Conservation (phyloP, 306 rosid genomes). For the Arachis stenosperma region DNA sequence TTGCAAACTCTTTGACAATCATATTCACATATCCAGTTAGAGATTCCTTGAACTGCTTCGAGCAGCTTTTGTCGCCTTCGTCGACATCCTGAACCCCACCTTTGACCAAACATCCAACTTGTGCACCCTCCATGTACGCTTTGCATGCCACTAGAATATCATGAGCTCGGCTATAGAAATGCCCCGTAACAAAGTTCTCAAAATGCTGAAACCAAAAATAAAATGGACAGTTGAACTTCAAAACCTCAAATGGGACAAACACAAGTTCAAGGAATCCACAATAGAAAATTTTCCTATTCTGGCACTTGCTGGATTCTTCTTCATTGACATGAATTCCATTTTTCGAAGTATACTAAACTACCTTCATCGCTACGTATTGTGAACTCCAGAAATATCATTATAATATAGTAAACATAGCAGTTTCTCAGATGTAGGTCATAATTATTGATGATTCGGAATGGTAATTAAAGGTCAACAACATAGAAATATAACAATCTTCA, state of each 20-base stretch:
- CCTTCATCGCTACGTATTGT: background rate
- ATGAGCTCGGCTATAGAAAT: constrained; percentile 66
- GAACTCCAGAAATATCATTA: background rate
- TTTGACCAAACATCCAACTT: constrained; percentile 78
- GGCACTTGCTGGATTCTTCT: constrained; percentile 12
- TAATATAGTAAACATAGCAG: background rate
- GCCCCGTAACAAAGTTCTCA: constrained; percentile 78
- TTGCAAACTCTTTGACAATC: constrained; percentile 56
- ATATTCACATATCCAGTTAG: constrained; percentile 40
- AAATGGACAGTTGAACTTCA: constrained; percentile 21
- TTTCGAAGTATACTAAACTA: constrained; percentile 13
- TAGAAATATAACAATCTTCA: background rate
- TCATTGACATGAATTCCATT: background rate
- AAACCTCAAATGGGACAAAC: background rate
- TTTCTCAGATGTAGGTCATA: background rate
- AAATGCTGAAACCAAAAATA: constrained; percentile 62
- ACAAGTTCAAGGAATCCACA: background rate
- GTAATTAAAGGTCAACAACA: background rate
- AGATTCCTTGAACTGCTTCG: constrained; percentile 54
- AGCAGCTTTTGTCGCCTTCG: constrained; percentile 68
- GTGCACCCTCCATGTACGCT: constrained; percentile 84
- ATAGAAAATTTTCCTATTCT: background rate
- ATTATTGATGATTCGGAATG: background rate
- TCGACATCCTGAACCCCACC: constrained; percentile 84
- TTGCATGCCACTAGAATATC: constrained; percentile 80